Base-by-base conservation (phyloP, 345 rosid species). In the Ceriops tagal region DNA sequence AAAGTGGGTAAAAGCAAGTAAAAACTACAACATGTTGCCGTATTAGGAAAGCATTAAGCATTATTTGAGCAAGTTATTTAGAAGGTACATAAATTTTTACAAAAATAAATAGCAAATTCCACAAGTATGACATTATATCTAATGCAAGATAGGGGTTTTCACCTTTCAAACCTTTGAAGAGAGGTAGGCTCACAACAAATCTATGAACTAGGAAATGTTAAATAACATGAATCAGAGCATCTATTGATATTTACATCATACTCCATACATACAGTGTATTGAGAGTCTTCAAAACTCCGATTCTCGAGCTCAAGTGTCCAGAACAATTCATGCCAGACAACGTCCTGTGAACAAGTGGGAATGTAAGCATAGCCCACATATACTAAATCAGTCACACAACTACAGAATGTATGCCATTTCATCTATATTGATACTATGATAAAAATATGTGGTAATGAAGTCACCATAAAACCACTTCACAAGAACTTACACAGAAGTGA, bases 291-390 rank as follows among this genome's bases (percentile, higher is more conserved):
- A 95, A 76, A 68, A 76, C 72, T 71, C 93, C 96, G 66, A 92
- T 72, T 83, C 69, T 76, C 20, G 96, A 88, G 56, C 96, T 84
- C 77, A 95, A 83, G 21, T 77, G 75, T 73, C 99, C 97, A 1
- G 92, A 86, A 64, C 90, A 88, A 82, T 86, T 87, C 87, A 88
- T 83, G 47, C 86, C 86, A 37, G 98, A 83, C 78, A 95, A 78
- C 32, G 92, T 82, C 75, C 99, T 92, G 90, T 81, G 74, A 75
- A 53, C 10, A 61, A 67, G 65, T 20, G 32, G 68, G 69, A 61
- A 58, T 24, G 58, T 67, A 73, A 79, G 83, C 60, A 53, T 22
- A 55, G 18, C 7, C 37, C 5, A 62, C 18, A 26, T 5, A 53
- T 57, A 28, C 28, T 55, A 55, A 71, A 67, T 8, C 56, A 63